Conservation (phyloP, 306 rosid species). For the Malus domestica region ASM211411v1 NC_041790.1:16004501-16005000, state of each 20-base stretch:
- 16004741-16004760: rapidly evolving
- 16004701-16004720: no score
- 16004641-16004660: neutral
- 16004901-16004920: neutral
- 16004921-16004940: neutral
- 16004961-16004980: constrained; percentile 16
- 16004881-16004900: neutral
- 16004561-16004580: no score
- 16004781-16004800: no score
- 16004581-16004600: neutral
- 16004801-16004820: no score
- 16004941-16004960: constrained; percentile 31
- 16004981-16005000: constrained; percentile 27
- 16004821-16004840: neutral
- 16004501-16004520: no score
- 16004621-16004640: neutral
- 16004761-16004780: no score
- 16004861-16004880: neutral
- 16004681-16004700: neutral
- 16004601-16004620: neutral
- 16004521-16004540: no score
- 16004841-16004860: neutral
- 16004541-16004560: no score
- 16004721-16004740: neutral
- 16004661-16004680: no score